Conservation (phyloP, 2,329 filamentous ascomycete species). For the Colletotrichum falcatum region DNA sequence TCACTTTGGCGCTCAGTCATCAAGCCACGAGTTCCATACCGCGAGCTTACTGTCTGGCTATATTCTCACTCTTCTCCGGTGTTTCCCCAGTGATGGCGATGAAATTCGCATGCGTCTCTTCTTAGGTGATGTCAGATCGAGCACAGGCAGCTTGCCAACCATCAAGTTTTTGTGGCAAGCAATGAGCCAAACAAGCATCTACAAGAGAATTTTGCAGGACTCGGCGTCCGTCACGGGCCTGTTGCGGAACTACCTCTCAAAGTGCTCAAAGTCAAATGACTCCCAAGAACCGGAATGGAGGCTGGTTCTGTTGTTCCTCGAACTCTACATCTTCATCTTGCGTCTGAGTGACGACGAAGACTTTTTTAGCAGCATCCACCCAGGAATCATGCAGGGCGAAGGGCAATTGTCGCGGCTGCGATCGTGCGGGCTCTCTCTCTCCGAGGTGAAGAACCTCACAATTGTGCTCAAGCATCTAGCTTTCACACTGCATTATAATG, state of each 20-base stretch:
- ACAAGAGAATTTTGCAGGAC: conserved; percentile 33
- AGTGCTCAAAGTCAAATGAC: conserved; percentile 42
- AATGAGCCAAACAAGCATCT: conserved; percentile 56
- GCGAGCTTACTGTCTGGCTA: conserved; percentile 82
- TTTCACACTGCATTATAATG: conserved; percentile 89
- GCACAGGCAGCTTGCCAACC: conserved; percentile 65
- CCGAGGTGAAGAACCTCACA: conserved; percentile 79
- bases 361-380: conserved; percentile 76
- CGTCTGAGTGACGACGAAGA: conserved; percentile 97
- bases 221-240: conserved; percentile 44
- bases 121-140: conserved; percentile 72
- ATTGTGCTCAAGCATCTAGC: conserved; percentile 90
- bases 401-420: conserved; percentile 59
- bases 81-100: conserved; percentile 84
- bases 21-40: conserved; percentile 48
- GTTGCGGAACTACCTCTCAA: conserved; percentile 46
- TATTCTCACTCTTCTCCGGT: conserved; percentile 84
- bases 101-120: conserved; percentile 97
- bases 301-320: conserved; percentile 88
- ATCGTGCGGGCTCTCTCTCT: conserved; percentile 75
- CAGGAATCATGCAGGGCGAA: conserved; percentile 52
- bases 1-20: conserved; percentile 43
- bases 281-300: conserved; percentile 80
- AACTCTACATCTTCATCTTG: conserved; percentile 92
- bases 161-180: conserved; percentile 88